A percentile compares a stretch with the other conserved stretches of the same genome.
Evolutionary conservation across 2,329 filamentous ascomycete genomes (phyloP).

Genomic region (Botrytis cinerea): DNA sequence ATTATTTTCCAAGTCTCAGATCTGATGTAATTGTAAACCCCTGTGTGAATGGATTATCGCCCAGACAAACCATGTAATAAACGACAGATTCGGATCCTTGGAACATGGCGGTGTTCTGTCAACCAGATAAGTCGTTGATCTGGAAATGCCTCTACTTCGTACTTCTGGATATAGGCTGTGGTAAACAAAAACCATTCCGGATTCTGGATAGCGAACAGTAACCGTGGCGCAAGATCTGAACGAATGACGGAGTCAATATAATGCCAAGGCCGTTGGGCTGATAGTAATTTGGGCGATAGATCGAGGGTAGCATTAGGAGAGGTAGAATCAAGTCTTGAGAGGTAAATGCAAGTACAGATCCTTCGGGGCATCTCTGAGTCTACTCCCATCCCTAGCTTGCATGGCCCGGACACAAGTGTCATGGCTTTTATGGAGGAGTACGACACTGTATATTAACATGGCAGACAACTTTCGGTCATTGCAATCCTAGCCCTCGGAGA

Average conservation of each 20-base stretch:
- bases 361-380: background rate
- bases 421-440: constrained; percentile 1
- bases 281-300: background rate
- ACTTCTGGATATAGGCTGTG: background rate
- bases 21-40: background rate
- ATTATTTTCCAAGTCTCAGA: background rate
- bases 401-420: background rate
- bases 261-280: background rate
- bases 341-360: background rate
- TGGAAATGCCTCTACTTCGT: background rate
- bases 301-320: background rate
- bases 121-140: background rate
- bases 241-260: background rate
- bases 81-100: background rate
- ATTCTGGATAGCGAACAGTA: background rate
- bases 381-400: background rate
- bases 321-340: background rate
- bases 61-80: background rate
- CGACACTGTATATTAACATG: background rate
- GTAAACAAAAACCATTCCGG: background rate
- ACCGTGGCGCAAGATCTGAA: background rate
- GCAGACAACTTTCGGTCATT: background rate
- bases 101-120: background rate
- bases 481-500: background rate
- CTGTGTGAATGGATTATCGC: background rate